Evolutionary conservation across 78 protist genomes (phyloP).

Genomic region (Dictyostelium citrinum): DNA sequence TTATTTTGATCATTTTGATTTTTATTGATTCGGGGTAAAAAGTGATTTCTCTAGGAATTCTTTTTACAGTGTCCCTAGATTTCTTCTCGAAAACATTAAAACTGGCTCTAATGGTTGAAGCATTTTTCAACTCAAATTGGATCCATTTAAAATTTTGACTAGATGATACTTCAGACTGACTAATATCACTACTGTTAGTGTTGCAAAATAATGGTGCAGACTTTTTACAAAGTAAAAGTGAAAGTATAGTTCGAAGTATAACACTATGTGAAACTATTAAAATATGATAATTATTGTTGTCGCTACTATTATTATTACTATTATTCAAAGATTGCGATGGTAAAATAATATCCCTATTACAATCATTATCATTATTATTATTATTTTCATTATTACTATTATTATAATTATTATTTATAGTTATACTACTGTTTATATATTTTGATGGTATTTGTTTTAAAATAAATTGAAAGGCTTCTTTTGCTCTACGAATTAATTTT

Average conservation of each 20-base stretch:
- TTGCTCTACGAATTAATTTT: slow-evolving; percentile 51
- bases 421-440: background rate
- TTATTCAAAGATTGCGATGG: background rate
- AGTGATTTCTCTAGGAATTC: slow-evolving; percentile 40
- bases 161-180: slow-evolving; percentile 45
- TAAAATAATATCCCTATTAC: background rate
- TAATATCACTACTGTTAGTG: background rate
- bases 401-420: background rate
- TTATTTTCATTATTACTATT: background rate
- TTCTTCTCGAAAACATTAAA: slow-evolving; percentile 46
- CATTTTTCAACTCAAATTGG: slow-evolving; percentile 59
- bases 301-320: background rate
- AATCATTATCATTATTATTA: background rate
- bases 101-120: slow-evolving; percentile 23
- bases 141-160: slow-evolving; percentile 66
- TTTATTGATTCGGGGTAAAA: slow-evolving; percentile 2
- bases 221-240: slow-evolving; percentile 43
- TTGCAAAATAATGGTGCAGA: slow-evolving; percentile 1
- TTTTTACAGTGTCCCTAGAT: background rate
- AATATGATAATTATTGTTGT: slow-evolving; percentile 36
- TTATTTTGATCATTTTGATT: background rate
- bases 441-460: slow-evolving; percentile 49
- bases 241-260: slow-evolving; percentile 20
- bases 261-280: slow-evolving; percentile 58
- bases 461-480: slow-evolving; percentile 71